phyloP scores from a whole-genome alignment of 805 yeast species.

The Candida railenensis region DNA sequence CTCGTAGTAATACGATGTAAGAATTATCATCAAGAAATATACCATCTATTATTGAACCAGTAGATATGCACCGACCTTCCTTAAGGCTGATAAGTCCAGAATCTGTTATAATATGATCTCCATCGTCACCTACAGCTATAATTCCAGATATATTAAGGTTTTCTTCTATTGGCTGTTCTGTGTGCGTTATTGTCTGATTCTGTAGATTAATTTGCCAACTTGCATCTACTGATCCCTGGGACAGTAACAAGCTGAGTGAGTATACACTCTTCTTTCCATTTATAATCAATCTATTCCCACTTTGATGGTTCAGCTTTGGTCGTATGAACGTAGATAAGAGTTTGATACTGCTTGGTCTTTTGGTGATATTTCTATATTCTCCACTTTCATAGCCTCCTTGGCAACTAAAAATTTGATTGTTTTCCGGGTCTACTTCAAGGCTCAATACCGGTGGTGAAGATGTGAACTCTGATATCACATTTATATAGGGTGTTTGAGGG shows the following conservation, averaged over 20 bases:
- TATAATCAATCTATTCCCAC: not conserved
- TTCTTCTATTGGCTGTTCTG: not conserved
- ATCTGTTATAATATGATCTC: not conserved
- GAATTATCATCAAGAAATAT: not conserved
- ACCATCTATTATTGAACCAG: not conserved
- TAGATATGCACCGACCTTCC: not conserved
- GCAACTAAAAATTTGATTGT: constrained; percentile 17
- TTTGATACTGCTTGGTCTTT: not conserved
- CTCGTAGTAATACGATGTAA: not conserved
- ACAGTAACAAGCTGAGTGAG: not conserved
- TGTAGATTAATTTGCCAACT: not conserved
- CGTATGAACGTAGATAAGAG: not conserved
- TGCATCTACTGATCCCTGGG: not conserved
- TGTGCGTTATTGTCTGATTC: not conserved
- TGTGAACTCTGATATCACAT: constrained; percentile 16
- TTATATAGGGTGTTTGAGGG: constrained; percentile 24
- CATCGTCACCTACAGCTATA: not conserved
- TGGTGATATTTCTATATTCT: constrained; percentile 18
- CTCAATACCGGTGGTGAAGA: constrained; percentile 35
- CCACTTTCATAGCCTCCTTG: constrained; percentile 38
- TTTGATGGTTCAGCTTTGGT: not conserved
- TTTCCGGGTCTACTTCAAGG: constrained; percentile 10
- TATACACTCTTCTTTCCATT: not conserved
- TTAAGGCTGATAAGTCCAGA: not conserved
- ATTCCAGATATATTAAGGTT: not conserved